A percentile compares a stretch with the other conserved stretches of the same genome.
Evolutionary conservation across 2,329 filamentous ascomycete species (phyloP).

Genomic region (Aspergillus tubingensis): DNA sequence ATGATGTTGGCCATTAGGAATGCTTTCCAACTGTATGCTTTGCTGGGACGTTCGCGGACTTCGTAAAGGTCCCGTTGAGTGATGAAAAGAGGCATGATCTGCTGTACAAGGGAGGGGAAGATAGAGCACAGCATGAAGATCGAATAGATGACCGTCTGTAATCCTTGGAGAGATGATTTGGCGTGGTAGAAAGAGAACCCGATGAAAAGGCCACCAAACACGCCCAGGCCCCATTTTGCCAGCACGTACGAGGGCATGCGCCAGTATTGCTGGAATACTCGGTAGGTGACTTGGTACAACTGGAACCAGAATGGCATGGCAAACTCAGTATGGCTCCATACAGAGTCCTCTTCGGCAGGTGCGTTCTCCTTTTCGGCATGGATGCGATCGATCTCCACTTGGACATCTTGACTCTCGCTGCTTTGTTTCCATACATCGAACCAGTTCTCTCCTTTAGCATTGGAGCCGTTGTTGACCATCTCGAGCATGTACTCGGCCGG

Average conservation of each 20-base stretch:
- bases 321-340: constrained; percentile 66
- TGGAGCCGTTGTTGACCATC: constrained; percentile 57
- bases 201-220: constrained; percentile 67
- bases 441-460: constrained; percentile 54
- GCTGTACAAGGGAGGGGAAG: background rate
- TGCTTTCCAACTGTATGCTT: constrained; percentile 69
- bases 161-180: constrained; percentile 70
- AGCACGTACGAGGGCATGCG: constrained; percentile 84
- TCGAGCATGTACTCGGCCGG: constrained; percentile 71
- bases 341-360: background rate
- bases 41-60: constrained; percentile 60
- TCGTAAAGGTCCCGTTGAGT: constrained; percentile 59
- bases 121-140: constrained; percentile 68
- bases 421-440: constrained; percentile 59
- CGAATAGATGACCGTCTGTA: constrained; percentile 84
- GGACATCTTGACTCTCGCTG: constrained; percentile 54
- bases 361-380: constrained; percentile 43
- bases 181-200: constrained; percentile 77
- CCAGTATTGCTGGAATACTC: constrained; percentile 88
- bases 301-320: constrained; percentile 71
- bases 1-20: constrained; percentile 70
- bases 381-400: constrained; percentile 42
- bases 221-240: constrained; percentile 65
- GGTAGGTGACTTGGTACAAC: constrained; percentile 63
- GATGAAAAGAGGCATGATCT: constrained; percentile 58